Evolutionary conservation across 164 flowering plant species (phyloP).

Genomic region (Nymphaea colorata): DNA sequence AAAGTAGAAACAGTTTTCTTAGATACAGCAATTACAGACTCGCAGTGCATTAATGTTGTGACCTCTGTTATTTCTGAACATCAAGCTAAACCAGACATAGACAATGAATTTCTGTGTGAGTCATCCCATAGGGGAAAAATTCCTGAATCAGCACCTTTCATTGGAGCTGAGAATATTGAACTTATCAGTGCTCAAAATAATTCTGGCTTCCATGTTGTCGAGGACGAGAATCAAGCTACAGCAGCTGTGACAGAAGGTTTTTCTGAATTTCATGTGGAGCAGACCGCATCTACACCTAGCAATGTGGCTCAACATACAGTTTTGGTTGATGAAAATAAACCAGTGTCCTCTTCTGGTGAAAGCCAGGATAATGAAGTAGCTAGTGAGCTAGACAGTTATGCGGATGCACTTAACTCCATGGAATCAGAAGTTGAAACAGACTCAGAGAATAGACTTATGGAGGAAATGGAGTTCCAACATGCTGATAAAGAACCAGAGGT

Average conservation of each 20-base stretch:
- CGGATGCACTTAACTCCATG: conserved; percentile 76
- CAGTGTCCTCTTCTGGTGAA: conserved; percentile 11
- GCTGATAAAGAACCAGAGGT: conserved; percentile 12
- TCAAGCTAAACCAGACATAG: conserved; percentile 8
- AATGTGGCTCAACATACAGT: conserved; percentile 15
- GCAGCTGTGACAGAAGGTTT: conserved; percentile 14
- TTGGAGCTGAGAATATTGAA: conserved; percentile 79
- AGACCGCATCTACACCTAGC: conserved; percentile 4
- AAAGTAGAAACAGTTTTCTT: conserved; percentile 22
- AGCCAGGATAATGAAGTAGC: conserved; percentile 48
- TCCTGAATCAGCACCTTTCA: conserved; percentile 32
- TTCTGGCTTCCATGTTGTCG: conserved; percentile 3
- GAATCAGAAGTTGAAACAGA: conserved; percentile 78
- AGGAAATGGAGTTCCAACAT: conserved; percentile 21
- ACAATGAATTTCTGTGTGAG: conserved; percentile 12
- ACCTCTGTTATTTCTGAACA: conserved; percentile 20
- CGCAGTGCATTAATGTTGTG: conserved; percentile 14
- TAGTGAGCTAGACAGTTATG: conserved; percentile 59
- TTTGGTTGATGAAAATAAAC: conserved; percentile 12
- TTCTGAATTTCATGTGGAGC: conserved; percentile 14
- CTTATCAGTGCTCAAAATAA: conserved; percentile 31
- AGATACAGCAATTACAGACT: conserved; percentile 17
- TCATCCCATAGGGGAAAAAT: conserved; percentile 21
- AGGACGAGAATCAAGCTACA: conserved; percentile 12
- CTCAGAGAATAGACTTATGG: conserved; percentile 40